Evolutionary conservation across 2,329 filamentous ascomycete genomes (phyloP), one percentile per base, ranked within the genome.

Genomic region (Neonectria neomacrospora): DNA sequence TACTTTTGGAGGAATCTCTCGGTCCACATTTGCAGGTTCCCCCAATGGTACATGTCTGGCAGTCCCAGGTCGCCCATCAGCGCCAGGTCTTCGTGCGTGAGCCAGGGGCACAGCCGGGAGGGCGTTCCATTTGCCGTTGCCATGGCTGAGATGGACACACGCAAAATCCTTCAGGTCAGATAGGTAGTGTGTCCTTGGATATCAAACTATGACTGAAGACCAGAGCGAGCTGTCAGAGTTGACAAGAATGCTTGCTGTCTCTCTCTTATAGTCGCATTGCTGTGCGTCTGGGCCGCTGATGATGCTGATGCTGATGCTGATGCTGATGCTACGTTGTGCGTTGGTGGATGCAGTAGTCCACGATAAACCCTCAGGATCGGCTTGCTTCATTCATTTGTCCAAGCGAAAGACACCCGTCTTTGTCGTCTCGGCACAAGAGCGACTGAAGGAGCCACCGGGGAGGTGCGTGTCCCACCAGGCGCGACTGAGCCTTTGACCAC

Each of bases 1-100:
- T 63, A 68, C 32, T 34, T 50, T 9, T 1, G 9, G 10, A 54
- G 32, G 11, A 60, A 3, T 2, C 23, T 54, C 1, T n/a, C 6
- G 1, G 30, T 39, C 70, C 69, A 72, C 3, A 2, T 1, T 6
- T 28, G 28, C 18, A 58, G 18, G 30, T 60, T 64, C 3, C 16
- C n/a, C 55, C 50, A 60, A 39, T 52, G 44, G 37, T 62, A 72
- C 12, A 54, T 50, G 32, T 68, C 67, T 1, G 70, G 70, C 9
- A 69, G 59, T 20, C 66, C 70, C n/a, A 71, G 22, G 5, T 55
- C 32, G 20, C 32, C 34, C n/a, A 72, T 37, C 11, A 51, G 28
- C 2, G 39, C 1, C 18, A 69, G 53, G 30, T 71, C 65, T 20
- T 67, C 53, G 3, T 39, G 30, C 3, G 14, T 57, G 8, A 67